A percentile compares a stretch with the other conserved stretches of the same genome.
phyloP scores from a whole-genome alignment of 306 rosid species.

The Acacia crassicarpa region DNA sequence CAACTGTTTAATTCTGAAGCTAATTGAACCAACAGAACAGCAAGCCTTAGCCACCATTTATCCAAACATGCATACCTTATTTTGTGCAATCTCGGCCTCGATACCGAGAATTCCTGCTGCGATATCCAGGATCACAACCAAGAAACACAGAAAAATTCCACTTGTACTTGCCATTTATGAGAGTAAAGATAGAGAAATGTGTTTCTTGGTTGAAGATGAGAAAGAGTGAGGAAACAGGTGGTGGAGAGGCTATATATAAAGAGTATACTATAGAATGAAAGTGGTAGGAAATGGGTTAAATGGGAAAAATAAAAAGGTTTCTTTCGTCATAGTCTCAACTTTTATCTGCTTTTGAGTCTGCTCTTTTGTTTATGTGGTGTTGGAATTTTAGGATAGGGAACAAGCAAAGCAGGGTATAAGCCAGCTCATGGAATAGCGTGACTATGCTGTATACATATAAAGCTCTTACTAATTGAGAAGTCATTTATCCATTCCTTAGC shows the following conservation, averaged over 20 bases:
- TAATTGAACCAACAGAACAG: constrained; percentile 1
- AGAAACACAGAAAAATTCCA: constrained; percentile 66
- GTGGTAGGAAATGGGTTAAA: constrained; percentile 18
- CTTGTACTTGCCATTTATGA: constrained; percentile 55
- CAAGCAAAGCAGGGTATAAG: constrained; percentile 61
- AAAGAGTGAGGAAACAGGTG: constrained; percentile 3
- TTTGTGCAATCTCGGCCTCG: constrained; percentile 84
- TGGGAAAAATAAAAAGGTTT: constrained; percentile 46
- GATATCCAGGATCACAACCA: constrained; percentile 70
- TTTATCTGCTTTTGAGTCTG: constrained; percentile 40
- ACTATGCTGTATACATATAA: background rate
- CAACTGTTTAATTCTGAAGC: background rate
- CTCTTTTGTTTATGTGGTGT: constrained; percentile 9
- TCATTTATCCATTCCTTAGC: constrained; percentile 35
- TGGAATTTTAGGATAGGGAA: constrained; percentile 65
- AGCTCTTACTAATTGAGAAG: constrained; percentile 18
- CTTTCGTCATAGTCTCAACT: constrained; percentile 46
- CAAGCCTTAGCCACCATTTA: background rate
- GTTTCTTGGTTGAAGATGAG: constrained; percentile 21
- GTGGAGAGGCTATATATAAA: constrained; percentile 20
- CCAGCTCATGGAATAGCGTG: constrained; percentile 56
- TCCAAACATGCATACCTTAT: constrained; percentile 54
- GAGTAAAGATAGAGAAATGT: background rate
- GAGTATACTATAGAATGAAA: constrained; percentile 9
- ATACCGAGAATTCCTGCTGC: constrained; percentile 92